Evolutionary conservation across 192 early-diverging fungal genomes (phyloP), one percentile per base, ranked within the genome.

Genomic region (Dissophora ornata): DNA sequence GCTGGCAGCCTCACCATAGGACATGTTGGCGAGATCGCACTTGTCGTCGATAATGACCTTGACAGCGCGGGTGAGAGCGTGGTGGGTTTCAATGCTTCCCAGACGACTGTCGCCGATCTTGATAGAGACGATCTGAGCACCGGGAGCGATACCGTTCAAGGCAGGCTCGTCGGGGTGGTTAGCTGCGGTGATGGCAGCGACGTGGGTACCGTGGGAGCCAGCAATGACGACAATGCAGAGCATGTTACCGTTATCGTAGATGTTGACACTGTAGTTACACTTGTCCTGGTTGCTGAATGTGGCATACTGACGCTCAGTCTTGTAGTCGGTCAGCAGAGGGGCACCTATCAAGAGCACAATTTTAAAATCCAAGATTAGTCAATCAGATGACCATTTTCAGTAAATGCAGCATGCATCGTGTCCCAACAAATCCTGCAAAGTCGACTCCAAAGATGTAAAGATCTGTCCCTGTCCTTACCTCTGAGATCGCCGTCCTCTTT

Each of bases 161-260:
- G 82, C 83, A 6, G 92, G 91, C 42, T 95, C 91, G 9, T 96
- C 92, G 5, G 95, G 93, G 67, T 92, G 90, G 81, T 96, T 80
- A 12, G 95, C 96, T 2, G 94, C 94, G 18, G 94, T 82, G 67
- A 99, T 98, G 22, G 91, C 93, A 33, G 96, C 95, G 49, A 99
- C 97, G 62, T 99, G 97, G 8, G 93, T 97, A 24, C 93, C 92
- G 69, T 99, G 97, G 26, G 87, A 74, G n/a, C 95, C 93, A 46
- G 87, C 87, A 38, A 88, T 73, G 29, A 91, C 92, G 30, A 97
- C 97, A 64, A 97, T 94, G 71, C 89, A 85, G 30, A 93, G 82
- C 33, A 86, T 79, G 51, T 87, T 81, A 0, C 91, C 95, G 38
- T 90, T 82, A 64, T 97, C 94, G 79, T 96, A 98, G 53, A 99